These are phyloP conservation scores for Pythium volutum DNA, from an alignment of 352 stramenopile species.

Conservation along the genomic window DNA sequence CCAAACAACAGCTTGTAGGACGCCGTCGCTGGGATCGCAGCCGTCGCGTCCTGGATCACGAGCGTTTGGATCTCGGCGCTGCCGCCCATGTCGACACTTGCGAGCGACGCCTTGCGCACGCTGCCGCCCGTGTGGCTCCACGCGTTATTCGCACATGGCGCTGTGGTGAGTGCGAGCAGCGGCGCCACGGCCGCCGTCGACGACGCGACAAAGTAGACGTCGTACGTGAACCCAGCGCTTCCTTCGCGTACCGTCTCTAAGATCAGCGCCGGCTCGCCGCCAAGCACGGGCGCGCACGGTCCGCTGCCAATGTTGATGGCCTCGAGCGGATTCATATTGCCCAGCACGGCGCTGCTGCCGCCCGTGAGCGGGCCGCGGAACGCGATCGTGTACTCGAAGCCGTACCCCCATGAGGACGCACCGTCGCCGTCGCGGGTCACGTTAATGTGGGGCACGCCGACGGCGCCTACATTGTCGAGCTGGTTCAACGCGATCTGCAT, in stretches of 20 bases:
- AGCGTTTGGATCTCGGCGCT: constrained; percentile 63
- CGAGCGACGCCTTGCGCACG: constrained; percentile 40
- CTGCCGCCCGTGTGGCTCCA: constrained; percentile 38
- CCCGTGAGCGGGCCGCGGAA: constrained; percentile 58
- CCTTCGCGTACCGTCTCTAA: constrained; percentile 70
- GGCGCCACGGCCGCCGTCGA: constrained; percentile 34
- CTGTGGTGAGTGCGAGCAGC: constrained; percentile 34
- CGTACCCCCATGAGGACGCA: constrained; percentile 62
- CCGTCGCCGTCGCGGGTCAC: constrained; percentile 69
- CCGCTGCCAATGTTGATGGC: constrained; percentile 49
- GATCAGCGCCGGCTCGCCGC: constrained; percentile 52
- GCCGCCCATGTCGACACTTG: constrained; percentile 48
- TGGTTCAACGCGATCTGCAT: constrained; percentile 65
- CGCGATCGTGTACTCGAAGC: constrained; percentile 71
- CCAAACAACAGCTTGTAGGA: constrained; percentile 57
- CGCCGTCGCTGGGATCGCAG: constrained; percentile 16
- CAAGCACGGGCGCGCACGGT: constrained; percentile 37
- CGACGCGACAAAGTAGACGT: constrained; percentile 74
- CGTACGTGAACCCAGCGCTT: constrained; percentile 57
- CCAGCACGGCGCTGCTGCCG: constrained; percentile 56
- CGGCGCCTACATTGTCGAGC: constrained; percentile 39
- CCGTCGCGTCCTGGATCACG: constrained; percentile 30
- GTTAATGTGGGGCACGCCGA: constrained; percentile 45
- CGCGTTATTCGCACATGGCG: constrained; percentile 13
- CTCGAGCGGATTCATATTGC: constrained; percentile 45